phyloP scores from a whole-genome alignment of 2,329 filamentous ascomycete genomes.

The Fusarium penzigii region DNA sequence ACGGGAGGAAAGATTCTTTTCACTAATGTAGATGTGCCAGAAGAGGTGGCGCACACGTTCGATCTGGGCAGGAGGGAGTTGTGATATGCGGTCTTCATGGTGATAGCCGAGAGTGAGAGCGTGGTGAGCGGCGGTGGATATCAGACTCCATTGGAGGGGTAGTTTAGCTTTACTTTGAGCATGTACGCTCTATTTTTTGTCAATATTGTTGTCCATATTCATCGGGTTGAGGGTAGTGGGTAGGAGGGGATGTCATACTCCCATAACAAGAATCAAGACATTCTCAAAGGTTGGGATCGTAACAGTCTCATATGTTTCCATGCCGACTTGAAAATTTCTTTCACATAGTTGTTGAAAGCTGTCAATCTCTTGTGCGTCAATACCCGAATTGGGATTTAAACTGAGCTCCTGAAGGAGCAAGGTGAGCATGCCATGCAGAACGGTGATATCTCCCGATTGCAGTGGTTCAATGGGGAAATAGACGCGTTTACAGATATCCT shows the following conservation, averaged over 20 bases:
- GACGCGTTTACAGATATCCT: not conserved
- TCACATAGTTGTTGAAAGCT: not conserved
- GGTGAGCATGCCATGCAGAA: slow-evolving; percentile 4
- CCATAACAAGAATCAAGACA: slow-evolving; percentile 3
- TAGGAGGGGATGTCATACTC: not conserved
- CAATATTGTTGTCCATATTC: not conserved
- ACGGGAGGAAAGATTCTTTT: slow-evolving; percentile 2
- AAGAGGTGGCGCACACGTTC: slow-evolving; percentile 2
- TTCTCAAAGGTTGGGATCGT: slow-evolving; percentile 3
- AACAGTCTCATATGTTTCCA: slow-evolving; percentile 3
- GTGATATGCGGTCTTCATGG: not conserved
- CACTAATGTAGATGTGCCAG: slow-evolving; percentile 6
- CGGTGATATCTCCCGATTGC: not conserved
- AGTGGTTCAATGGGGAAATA: slow-evolving; percentile 6
- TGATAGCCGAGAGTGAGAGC: slow-evolving; percentile 6
- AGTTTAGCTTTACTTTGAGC: slow-evolving; percentile 2
- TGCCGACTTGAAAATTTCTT: slow-evolving; percentile 1
- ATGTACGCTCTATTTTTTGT: slow-evolving; percentile 1
- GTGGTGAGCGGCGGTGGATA: slow-evolving; percentile 3
- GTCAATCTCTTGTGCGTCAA: not conserved
- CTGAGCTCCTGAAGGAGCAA: not conserved
- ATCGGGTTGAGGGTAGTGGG: not conserved
- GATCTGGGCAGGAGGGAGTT: not conserved
- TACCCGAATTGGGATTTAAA: not conserved
- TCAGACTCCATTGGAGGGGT: slow-evolving; percentile 4